Conservation (phyloP, 371 early-diverging fungal species). For the Mucor plumbeus region DNA sequence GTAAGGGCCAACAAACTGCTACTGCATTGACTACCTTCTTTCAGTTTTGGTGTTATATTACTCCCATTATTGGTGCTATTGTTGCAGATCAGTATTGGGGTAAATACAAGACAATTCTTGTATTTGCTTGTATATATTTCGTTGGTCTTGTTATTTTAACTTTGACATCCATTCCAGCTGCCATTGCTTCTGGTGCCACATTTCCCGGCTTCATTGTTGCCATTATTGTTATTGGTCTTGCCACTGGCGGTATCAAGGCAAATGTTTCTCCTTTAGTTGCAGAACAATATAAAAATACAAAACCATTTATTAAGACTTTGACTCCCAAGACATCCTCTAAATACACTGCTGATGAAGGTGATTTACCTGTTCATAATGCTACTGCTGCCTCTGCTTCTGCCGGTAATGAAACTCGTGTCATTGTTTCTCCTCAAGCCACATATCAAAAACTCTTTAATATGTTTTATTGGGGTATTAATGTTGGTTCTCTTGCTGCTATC, state of each 20-base stretch:
- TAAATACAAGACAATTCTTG: slow-evolving; percentile 80
- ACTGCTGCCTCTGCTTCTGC: background rate
- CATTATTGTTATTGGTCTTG: slow-evolving; percentile 72
- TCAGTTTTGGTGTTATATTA: slow-evolving; percentile 80
- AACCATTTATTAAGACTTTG: slow-evolving; percentile 42
- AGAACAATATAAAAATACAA: slow-evolving; percentile 44
- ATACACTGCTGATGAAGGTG: slow-evolving; percentile 42
- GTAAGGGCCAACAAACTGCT: slow-evolving; percentile 53
- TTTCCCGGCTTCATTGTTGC: slow-evolving; percentile 72
- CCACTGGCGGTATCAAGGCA: slow-evolving; percentile 58
- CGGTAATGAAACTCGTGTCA: slow-evolving; percentile 28
- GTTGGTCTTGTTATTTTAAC: slow-evolving; percentile 71
- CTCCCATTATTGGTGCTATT: slow-evolving; percentile 80
- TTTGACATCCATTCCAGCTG: slow-evolving; percentile 62
- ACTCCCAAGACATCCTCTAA: slow-evolving; percentile 46
- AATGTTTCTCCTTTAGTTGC: slow-evolving; percentile 55
- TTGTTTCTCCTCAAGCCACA: slow-evolving; percentile 53
- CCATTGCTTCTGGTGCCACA: slow-evolving; percentile 58
- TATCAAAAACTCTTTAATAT: slow-evolving; percentile 53
- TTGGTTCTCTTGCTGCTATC: slow-evolving; percentile 72
- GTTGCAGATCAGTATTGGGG: slow-evolving; percentile 86
- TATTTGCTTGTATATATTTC: slow-evolving; percentile 71
- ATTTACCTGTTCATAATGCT: slow-evolving; percentile 24
- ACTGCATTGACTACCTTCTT: slow-evolving; percentile 80
- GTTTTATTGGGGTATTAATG: slow-evolving; percentile 80